Evolutionary conservation across 1,284 basidiomycete species (phyloP).

Genomic region (Boletellus dicymbophilus): DNA sequence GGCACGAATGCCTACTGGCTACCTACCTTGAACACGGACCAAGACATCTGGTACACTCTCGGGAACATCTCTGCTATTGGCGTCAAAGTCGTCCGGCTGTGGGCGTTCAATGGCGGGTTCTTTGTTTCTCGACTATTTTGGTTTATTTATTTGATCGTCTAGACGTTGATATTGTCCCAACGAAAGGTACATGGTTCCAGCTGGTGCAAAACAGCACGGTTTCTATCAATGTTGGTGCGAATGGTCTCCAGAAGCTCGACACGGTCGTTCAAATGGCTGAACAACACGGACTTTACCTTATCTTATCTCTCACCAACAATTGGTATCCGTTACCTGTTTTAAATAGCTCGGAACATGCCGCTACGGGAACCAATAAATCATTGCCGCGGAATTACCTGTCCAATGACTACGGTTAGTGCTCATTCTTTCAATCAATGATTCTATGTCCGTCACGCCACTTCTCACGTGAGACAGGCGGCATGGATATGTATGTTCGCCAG

Average conservation of each 20-base stretch:
- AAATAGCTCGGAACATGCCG: conserved; percentile 24
- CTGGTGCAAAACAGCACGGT: conserved; percentile 46
- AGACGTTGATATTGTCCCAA: conserved; percentile 57
- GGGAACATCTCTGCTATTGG: conserved; percentile 56
- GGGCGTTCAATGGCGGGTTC: conserved; percentile 61
- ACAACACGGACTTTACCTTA: conserved; percentile 58
- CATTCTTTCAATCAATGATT: too few relatives aligned
- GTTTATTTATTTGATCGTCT: conserved; percentile 4
- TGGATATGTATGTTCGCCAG: conserved; percentile 63
- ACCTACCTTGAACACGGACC: conserved; percentile 50
- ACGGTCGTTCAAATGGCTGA: conserved; percentile 59
- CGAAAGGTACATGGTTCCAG: conserved; percentile 60
- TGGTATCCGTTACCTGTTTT: conserved; percentile 49
- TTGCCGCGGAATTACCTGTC: conserved; percentile 55
- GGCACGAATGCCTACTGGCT: conserved; percentile 75
- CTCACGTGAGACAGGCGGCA: conserved; percentile 46
- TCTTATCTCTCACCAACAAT: conserved; percentile 71
- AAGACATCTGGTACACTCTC: conserved; percentile 61
- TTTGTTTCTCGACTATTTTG: conserved; percentile 7
- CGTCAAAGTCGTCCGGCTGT: conserved; percentile 63
- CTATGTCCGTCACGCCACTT: neutral
- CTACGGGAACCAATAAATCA: conserved; percentile 39
- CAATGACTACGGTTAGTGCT: conserved; percentile 57
- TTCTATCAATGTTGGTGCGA: conserved; percentile 60
- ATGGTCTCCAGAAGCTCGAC: conserved; percentile 70